Percentiles rank a stretch among this genome's conserved stretches.
These are phyloP conservation scores for Blastocystis hominis DNA, from an alignment of 352 stramenopile species.

Conservation along the genomic window DNA sequence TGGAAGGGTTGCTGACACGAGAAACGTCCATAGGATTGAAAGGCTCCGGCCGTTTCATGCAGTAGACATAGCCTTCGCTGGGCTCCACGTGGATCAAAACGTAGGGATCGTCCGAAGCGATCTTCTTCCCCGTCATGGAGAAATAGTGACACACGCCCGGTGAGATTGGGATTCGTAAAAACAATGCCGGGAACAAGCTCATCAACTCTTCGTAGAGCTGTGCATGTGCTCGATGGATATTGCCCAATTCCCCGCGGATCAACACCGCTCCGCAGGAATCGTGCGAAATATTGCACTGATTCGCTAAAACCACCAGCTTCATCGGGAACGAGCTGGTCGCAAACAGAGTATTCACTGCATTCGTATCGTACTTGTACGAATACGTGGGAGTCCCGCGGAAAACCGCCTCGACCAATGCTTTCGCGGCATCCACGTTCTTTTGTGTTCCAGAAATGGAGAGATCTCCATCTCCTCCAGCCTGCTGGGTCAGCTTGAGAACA, in stretches of 20 bases:
- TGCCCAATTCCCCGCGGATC: not conserved
- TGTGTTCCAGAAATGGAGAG: not conserved
- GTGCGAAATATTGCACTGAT: not conserved
- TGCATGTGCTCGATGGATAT: not conserved
- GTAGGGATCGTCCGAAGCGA: not conserved
- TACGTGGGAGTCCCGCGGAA: not conserved
- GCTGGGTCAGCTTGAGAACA: not conserved
- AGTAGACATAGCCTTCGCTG: too few relatives aligned
- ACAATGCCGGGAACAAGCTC: not conserved
- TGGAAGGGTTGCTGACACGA: too few relatives aligned
- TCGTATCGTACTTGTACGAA: not conserved
- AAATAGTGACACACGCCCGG: not conserved
- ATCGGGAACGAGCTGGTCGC: not conserved
- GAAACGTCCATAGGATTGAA: too few relatives aligned
- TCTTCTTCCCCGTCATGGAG: not conserved
- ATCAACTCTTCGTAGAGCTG: not conserved
- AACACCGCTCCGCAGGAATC: not conserved
- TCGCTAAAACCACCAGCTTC: not conserved
- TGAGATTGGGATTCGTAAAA: not conserved
- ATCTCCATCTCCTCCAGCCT: not conserved
- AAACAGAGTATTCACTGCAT: not conserved
- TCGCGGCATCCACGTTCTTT: not conserved
- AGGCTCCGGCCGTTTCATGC: too few relatives aligned
- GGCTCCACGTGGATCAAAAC: not conserved
- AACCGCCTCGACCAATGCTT: not conserved